A percentile compares a stretch with the other conserved stretches of the same genome.
These are phyloP conservation scores for Dimargaris cristalligena DNA, from an alignment of 192 early-diverging fungal species.

Conservation along the genomic window DNA sequence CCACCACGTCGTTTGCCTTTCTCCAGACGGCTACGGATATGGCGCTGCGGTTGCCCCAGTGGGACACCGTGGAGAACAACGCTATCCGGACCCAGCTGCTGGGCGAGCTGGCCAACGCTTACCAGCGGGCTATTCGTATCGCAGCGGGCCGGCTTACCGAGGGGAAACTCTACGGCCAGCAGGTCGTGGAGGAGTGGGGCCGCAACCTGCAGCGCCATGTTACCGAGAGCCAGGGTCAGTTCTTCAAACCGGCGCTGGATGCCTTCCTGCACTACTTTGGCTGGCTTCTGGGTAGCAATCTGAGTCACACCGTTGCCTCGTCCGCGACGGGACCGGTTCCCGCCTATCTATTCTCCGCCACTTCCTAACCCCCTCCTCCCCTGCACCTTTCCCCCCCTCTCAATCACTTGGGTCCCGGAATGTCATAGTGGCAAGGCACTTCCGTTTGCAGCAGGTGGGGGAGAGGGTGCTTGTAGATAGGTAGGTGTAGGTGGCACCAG, in stretches of 20 bases:
- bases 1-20: conserved; percentile 59
- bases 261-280: conserved; percentile 8
- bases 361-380: too few relatives aligned
- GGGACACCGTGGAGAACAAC: conserved; percentile 60
- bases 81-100: conserved; percentile 43
- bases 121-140: conserved; percentile 57
- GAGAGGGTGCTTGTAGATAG: too few relatives aligned
- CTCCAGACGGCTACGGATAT: conserved; percentile 58
- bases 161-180: conserved; percentile 66
- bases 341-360: too few relatives aligned
- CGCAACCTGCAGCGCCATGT: conserved; percentile 19
- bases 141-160: conserved; percentile 51
- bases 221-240: background rate
- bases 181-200: conserved; percentile 70
- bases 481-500: too few relatives aligned
- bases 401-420: too few relatives aligned
- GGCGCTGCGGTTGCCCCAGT: conserved; percentile 59
- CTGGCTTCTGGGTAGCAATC: conserved; percentile 7
- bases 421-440: too few relatives aligned
- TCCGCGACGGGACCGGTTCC: too few relatives aligned
- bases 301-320: too few relatives aligned
- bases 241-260: background rate
- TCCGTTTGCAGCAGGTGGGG: too few relatives aligned
- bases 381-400: too few relatives aligned
- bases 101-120: conserved; percentile 49